phyloP scores from a whole-genome alignment of 1,139 yeast species.

The Diutina catenulata region DNA sequence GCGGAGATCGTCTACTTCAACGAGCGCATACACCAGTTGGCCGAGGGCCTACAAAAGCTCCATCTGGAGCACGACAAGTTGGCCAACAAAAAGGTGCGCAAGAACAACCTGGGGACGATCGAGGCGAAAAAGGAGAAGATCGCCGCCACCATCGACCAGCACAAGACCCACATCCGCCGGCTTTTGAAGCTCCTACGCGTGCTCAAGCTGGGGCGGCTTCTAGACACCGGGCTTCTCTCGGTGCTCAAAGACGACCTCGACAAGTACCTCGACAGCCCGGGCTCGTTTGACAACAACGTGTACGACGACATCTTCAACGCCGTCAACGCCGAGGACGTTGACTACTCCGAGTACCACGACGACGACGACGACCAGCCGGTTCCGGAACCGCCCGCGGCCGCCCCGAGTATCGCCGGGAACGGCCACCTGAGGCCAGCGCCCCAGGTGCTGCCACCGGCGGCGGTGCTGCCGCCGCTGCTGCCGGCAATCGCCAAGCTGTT shows the following conservation, averaged over 20 bases:
- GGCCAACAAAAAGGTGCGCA: constrained; percentile 28
- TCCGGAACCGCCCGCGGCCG: neutral
- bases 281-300: neutral
- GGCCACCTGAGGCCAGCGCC: neutral
- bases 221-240: neutral
- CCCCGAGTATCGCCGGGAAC: neutral
- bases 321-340: constrained; percentile 4
- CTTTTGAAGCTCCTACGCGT: constrained; percentile 9
- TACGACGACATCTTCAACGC: constrained; percentile 4
- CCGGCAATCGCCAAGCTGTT: constrained; percentile 29
- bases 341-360: neutral
- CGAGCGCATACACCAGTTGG: constrained; percentile 19
- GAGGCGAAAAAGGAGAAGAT: constrained; percentile 35
- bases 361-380: neutral
- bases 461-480: neutral
- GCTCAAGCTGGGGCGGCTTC: neutral
- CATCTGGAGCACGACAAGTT: constrained; percentile 26
- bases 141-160: constrained; percentile 21
- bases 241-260: constrained; percentile 2
- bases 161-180: constrained; percentile 30
- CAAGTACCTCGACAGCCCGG: neutral
- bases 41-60: constrained; percentile 24
- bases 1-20: constrained; percentile 24
- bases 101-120: constrained; percentile 24
- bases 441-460: neutral